A percentile compares a stretch with the other conserved stretches of the same genome.
phyloP scores from a whole-genome alignment of 768 basidiomycete species.

The Harrya chromipes region DNA sequence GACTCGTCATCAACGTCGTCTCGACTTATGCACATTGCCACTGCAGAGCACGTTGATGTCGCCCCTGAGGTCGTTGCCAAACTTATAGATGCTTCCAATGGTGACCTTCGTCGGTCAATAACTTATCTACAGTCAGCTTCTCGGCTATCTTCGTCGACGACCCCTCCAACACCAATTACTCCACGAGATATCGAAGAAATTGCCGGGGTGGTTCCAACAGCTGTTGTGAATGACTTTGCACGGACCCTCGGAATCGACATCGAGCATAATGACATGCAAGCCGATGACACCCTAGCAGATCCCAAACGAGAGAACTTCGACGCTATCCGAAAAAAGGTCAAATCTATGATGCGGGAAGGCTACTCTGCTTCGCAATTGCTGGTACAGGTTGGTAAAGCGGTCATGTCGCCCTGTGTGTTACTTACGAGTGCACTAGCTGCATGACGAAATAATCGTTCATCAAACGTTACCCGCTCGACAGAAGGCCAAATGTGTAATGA shows the following conservation, averaged over 20 bases:
- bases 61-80: conserved; percentile 58
- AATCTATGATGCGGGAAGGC: conserved; percentile 76
- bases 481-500: conserved; percentile 77
- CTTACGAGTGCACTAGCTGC: conserved; percentile 53
- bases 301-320: conserved; percentile 46
- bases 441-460: conserved; percentile 85
- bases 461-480: conserved; percentile 75
- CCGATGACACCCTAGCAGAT: conserved; percentile 31
- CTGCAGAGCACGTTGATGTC: conserved; percentile 64
- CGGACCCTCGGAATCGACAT: conserved; percentile 69
- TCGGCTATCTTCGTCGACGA: conserved; percentile 73
- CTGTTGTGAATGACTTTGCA: conserved; percentile 67
- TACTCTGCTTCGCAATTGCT: conserved; percentile 91
- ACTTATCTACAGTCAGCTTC: conserved; percentile 97
- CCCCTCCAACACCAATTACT: conserved; percentile 71
- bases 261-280: conserved; percentile 48
- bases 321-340: conserved; percentile 67
- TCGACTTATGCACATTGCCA: conserved; percentile 78
- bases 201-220: conserved; percentile 87
- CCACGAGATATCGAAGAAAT: conserved; percentile 89
- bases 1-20: conserved; percentile 71
- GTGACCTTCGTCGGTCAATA: conserved; percentile 94
- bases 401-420: conserved; percentile 3
- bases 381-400: conserved; percentile 60
- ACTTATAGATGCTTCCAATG: conserved; percentile 78